Evolutionary conservation across 139 green algal genomes (phyloP).

Genomic region (Coelastrella sp.): DNA sequence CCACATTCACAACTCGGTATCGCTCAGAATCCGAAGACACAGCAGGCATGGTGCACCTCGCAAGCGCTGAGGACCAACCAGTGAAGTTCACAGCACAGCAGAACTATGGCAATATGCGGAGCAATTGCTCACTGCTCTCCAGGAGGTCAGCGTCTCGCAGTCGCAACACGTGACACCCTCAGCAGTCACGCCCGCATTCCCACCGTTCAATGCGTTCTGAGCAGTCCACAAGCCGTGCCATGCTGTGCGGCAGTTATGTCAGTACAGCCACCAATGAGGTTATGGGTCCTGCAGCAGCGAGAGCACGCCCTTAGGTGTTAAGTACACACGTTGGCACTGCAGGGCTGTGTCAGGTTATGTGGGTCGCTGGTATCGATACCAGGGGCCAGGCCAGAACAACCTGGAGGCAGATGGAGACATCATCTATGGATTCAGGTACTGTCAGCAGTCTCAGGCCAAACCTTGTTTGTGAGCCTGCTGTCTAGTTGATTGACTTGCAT

Average conservation of each 20-base stretch:
- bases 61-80: not conserved
- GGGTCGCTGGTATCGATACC: conserved; percentile 19
- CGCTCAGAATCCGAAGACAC: not conserved
- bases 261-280: too few species aligned
- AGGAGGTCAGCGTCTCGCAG: not conserved
- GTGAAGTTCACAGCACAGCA: not conserved
- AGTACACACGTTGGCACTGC: not conserved
- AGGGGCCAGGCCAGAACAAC: not conserved
- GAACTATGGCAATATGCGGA: conserved; percentile 36
- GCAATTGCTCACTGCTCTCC: not conserved
- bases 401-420: conserved; percentile 42
- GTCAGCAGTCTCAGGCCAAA: not conserved
- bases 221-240: too few species aligned
- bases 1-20: not conserved
- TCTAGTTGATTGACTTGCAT: too few species aligned
- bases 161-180: too few species aligned
- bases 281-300: too few species aligned
- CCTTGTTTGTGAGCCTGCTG: too few species aligned
- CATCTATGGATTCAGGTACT: conserved; percentile 47
- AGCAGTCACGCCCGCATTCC: not conserved
- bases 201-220: not conserved
- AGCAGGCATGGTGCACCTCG: not conserved
- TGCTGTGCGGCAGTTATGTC: too few species aligned
- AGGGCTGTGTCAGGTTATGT: conserved; percentile 28
- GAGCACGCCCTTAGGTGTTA: too few species aligned